Conservation (phyloP, 2,329 filamentous ascomycete species). For the Chrysoporthe austroafricana region DNA sequence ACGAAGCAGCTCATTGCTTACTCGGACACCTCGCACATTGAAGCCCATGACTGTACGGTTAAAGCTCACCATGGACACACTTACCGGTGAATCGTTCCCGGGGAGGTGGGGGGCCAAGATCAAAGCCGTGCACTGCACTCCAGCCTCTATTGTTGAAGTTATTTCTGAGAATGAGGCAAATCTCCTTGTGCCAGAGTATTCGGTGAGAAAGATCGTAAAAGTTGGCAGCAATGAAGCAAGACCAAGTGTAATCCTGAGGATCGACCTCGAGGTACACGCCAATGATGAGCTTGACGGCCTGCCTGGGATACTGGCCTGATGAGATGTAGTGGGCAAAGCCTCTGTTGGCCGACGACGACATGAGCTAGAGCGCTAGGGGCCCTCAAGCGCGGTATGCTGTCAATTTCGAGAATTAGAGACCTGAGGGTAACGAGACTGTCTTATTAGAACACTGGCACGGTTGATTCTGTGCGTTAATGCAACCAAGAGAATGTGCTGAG, state of each 20-base stretch:
- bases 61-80: background rate
- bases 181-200: slow-evolving; percentile 40
- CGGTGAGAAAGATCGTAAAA: slow-evolving; percentile 39
- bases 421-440: background rate
- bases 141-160: slow-evolving; percentile 18
- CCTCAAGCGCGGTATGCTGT: background rate
- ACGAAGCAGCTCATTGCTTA: background rate
- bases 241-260: slow-evolving; percentile 34
- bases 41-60: background rate
- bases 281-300: slow-evolving; percentile 35
- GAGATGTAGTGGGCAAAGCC: background rate
- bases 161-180: slow-evolving; percentile 35
- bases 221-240: slow-evolving; percentile 38
- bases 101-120: background rate
- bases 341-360: slow-evolving; percentile 7
- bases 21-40: background rate
- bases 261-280: slow-evolving; percentile 35
- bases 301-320: slow-evolving; percentile 12
- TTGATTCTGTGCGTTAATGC: background rate
- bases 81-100: slow-evolving; percentile 10
- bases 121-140: background rate
- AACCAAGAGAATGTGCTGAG: too few relatives aligned
- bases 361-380: background rate
- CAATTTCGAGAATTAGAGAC: background rate
- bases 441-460: background rate